These are phyloP conservation scores for Mediolabrus comicus DNA, from an alignment of 108 stramenopile genomes.

Conservation along the genomic window DNA sequence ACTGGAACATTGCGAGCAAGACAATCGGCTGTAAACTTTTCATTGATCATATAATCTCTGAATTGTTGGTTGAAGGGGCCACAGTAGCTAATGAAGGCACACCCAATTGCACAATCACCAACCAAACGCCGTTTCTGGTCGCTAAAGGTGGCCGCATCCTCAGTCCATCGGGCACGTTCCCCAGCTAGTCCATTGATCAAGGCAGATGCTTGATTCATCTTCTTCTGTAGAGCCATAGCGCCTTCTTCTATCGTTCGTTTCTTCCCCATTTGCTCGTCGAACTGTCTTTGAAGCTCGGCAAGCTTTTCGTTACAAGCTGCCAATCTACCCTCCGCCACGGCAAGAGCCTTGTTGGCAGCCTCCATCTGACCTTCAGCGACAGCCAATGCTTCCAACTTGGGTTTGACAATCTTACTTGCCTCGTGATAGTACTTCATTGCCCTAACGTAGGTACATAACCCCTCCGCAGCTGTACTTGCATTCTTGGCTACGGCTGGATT, in stretches of 20 bases:
- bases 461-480: constrained; percentile 86
- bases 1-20: constrained; percentile 78
- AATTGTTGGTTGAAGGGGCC: constrained; percentile 93
- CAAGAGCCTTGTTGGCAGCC: constrained; percentile 79
- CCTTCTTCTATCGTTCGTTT: constrained; percentile 77
- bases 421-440: constrained; percentile 92
- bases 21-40: constrained; percentile 82
- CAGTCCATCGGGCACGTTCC: constrained; percentile 86
- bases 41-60: constrained; percentile 75
- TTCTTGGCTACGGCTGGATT: constrained; percentile 78
- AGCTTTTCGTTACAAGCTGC: constrained; percentile 73
- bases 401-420: constrained; percentile 93
- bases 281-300: constrained; percentile 70
- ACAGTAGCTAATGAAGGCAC: constrained; percentile 89
- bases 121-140: constrained; percentile 83
- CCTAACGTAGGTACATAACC: constrained; percentile 85
- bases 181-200: constrained; percentile 86
- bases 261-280: constrained; percentile 83
- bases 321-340: constrained; percentile 68
- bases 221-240: constrained; percentile 73
- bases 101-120: constrained; percentile 88
- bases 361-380: constrained; percentile 86
- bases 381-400: constrained; percentile 87
- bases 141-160: constrained; percentile 85
- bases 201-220: constrained; percentile 87